phyloP scores from a whole-genome alignment of 495 filamentous ascomycete species.

The Aspergillus biplanus region DNA sequence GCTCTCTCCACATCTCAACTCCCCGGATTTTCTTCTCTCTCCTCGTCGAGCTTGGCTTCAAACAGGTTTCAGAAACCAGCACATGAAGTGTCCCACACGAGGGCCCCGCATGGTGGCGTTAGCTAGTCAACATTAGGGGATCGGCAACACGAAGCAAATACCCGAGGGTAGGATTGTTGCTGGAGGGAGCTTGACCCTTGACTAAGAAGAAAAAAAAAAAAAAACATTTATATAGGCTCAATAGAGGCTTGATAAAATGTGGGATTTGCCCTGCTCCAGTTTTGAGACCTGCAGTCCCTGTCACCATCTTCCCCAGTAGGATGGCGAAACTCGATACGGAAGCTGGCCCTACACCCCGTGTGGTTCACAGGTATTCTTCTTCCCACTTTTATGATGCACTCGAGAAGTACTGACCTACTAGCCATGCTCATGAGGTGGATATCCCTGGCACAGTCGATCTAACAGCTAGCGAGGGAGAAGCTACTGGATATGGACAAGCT shows the following conservation, averaged over 20 bases:
- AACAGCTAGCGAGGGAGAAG: constrained; percentile 60
- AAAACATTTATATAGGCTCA: neutral
- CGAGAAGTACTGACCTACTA: neutral
- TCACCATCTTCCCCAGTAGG: neutral
- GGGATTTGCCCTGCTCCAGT: neutral
- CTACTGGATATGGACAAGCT: constrained; percentile 63
- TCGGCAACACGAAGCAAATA: neutral
- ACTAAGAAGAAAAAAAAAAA: neutral
- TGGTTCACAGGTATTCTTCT: neutral
- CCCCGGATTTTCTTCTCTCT: neutral
- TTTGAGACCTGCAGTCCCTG: neutral
- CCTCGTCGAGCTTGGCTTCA: neutral
- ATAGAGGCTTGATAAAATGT: neutral
- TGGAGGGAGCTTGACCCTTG: neutral
- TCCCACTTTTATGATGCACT: neutral
- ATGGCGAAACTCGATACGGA: neutral
- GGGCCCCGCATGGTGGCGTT: constrained; percentile 1
- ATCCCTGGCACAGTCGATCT: constrained; percentile 63
- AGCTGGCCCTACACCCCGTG: neutral
- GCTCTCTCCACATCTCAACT: neutral
- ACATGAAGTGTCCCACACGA: neutral
- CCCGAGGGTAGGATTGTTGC: neutral
- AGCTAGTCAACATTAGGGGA: neutral
- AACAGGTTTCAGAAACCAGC: neutral
- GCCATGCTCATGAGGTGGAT: constrained; percentile 60